A percentile compares a stretch with the other conserved stretches of the same genome.
These are phyloP conservation scores for Bacterosira constricta DNA, from an alignment of 108 stramenopile genomes.

Conservation along the genomic window DNA sequence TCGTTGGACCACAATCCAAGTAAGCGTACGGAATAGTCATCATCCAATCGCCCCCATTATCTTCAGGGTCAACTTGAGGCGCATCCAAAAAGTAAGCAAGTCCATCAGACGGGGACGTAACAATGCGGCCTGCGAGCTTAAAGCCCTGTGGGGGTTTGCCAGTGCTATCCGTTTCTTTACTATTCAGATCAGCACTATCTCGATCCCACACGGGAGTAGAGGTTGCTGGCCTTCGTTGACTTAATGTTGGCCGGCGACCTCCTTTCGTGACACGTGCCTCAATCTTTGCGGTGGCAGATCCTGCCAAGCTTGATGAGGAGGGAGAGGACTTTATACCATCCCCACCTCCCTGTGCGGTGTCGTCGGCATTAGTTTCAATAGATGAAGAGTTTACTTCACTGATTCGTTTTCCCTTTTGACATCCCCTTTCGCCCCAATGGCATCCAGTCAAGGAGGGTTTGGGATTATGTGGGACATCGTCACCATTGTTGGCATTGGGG, in stretches of 20 bases:
- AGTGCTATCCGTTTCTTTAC: neutral
- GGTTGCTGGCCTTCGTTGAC: neutral
- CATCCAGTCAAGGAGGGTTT: conserved; percentile 29
- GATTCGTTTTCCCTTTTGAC: conserved; percentile 30
- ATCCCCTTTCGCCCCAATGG: conserved; percentile 37
- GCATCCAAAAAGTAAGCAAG: conserved; percentile 47
- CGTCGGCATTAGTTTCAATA: conserved; percentile 4
- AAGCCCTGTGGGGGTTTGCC: conserved; percentile 48
- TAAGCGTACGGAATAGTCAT: conserved; percentile 43
- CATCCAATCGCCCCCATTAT: conserved; percentile 13
- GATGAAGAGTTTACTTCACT: conserved; percentile 1
- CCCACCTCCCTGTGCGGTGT: neutral
- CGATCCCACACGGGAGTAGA: neutral
- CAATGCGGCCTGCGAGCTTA: conserved; percentile 30
- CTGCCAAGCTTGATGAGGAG: conserved; percentile 33
- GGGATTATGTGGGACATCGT: conserved; percentile 2
- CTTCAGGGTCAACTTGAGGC: conserved; percentile 6
- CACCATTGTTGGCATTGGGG: neutral
- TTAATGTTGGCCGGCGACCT: neutral
- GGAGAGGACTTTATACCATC: neutral
- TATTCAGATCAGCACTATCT: neutral
- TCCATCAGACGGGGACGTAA: conserved; percentile 51
- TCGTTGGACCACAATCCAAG: conserved; percentile 40
- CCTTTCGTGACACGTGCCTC: conserved; percentile 31
- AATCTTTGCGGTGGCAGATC: conserved; percentile 30